A percentile compares a stretch with the other conserved stretches of the same genome.
These are phyloP conservation scores for Candida maesae DNA, from an alignment of 805 yeast species.

Conservation along the genomic window DNA sequence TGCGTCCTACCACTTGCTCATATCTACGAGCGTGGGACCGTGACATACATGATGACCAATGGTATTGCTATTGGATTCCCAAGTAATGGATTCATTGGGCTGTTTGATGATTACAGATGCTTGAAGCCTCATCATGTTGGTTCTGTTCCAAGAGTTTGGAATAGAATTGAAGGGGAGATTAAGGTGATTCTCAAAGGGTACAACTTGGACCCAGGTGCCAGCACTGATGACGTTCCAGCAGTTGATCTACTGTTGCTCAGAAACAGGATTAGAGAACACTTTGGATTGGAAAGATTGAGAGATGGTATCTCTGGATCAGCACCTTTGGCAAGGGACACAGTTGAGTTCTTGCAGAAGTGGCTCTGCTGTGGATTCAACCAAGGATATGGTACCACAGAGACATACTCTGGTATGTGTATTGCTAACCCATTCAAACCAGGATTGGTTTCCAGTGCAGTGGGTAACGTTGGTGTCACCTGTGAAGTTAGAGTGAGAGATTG, in stretches of 20 bases:
- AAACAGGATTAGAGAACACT: constrained; percentile 21
- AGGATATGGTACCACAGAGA: constrained; percentile 56
- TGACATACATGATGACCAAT: constrained; percentile 31
- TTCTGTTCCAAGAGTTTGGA: constrained; percentile 53
- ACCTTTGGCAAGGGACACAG: constrained; percentile 53
- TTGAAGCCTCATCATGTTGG: constrained; percentile 43
- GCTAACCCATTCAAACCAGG: constrained; percentile 22
- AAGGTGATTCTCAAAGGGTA: constrained; percentile 29
- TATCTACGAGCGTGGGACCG: constrained; percentile 37
- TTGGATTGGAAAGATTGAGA: constrained; percentile 38
- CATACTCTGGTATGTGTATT: constrained; percentile 43
- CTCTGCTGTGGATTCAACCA: constrained; percentile 42
- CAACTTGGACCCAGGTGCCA: constrained; percentile 2
- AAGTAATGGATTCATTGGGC: constrained; percentile 39
- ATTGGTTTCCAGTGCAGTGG: constrained; percentile 28
- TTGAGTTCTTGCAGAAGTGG: constrained; percentile 49
- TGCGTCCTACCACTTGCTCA: constrained; percentile 56
- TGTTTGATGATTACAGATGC: constrained; percentile 45
- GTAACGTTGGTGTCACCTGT: constrained; percentile 37
- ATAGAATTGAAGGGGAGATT: constrained; percentile 45
- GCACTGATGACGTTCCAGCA: constrained; percentile 9
- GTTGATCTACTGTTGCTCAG: constrained; percentile 33
- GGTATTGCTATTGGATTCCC: constrained; percentile 35
- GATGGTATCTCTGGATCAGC: constrained; percentile 48
- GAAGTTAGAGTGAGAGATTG: constrained; percentile 47